Evolutionary conservation across 2,329 filamentous ascomycete genomes (phyloP), one percentile per base, ranked within the genome.

Genomic region (Calonectria henricotiae): DNA sequence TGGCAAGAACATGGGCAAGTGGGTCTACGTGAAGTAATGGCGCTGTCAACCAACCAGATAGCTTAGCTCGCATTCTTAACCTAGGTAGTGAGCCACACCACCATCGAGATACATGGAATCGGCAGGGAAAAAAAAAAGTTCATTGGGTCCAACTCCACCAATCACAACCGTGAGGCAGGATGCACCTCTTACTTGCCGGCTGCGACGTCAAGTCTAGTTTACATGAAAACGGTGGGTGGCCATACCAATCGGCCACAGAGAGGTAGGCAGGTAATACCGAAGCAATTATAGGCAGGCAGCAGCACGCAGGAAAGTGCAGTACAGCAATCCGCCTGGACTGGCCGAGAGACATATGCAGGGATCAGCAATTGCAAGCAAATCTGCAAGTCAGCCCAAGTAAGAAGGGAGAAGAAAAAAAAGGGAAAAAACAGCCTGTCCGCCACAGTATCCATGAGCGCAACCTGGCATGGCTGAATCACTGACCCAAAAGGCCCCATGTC

Each of bases 401-500:
- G 7, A 30, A 30, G 27, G 4, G 7, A 30, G 7, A 30, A 30
- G 7, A 30, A 30, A 30, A 5, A 5, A 30, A 30, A 7, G 7
- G 7, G 27, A 30, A 30, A 30, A 30, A 62, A 62, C 35, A 35
- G 27, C 30, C 17, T 47, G 37, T 41, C 55, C 27, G 13, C 25
- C 55, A 20, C 12, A n/a, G 37, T 60, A 43, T 43, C 55, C 55
- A 20, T 30, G 35, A 44, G 39, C 54, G 5, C 17, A 60, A 49
- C 41, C 60, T 68, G 51, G 60, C 32, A 69, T 51, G 55, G 44
- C 66, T 62, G 62, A 69, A 44, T 23, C 41, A 37, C 37, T 63
- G 58, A 61, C 51, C 39, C 46, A 66, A 39, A 46, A 30, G 46
- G 44, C 58, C 68, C 66, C 70, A 69, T 69, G 70, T 68, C 71